phyloP scores from a whole-genome alignment of 75 land plant genomes.

The Larix kaempferi region DNA sequence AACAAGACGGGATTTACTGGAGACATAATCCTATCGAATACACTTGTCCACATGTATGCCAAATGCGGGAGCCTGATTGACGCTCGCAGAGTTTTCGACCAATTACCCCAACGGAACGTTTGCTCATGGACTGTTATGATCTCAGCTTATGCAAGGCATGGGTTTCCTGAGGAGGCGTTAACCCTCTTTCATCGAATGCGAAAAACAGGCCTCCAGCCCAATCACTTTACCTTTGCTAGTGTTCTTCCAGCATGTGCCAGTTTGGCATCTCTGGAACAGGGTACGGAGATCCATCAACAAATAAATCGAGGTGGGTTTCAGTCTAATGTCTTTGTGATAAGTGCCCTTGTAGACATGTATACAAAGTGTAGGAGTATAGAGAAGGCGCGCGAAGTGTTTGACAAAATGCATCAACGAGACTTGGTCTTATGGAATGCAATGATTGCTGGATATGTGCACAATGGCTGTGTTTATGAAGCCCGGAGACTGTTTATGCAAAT shows the following conservation, averaged over 20 bases:
- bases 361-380: constrained; percentile 9
- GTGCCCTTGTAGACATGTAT: constrained; percentile 45
- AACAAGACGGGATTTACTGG: too few species aligned
- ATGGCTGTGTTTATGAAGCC: background rate
- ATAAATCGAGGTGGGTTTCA: constrained; percentile 27
- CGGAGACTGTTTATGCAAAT: background rate
- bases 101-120: constrained; percentile 3
- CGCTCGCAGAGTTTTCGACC: constrained; percentile 9
- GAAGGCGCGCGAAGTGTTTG: background rate
- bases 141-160: constrained; percentile 29
- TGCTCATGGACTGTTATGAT: constrained; percentile 27
- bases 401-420: background rate
- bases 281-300: constrained; percentile 17
- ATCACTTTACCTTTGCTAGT: constrained; percentile 42
- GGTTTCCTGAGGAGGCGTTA: constrained; percentile 20
- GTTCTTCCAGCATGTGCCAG: constrained; percentile 32
- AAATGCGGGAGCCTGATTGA: constrained; percentile 14
- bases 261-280: constrained; percentile 8
- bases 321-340: constrained; percentile 12
- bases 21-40: background rate
- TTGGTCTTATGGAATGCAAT: background rate
- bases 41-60: background rate
- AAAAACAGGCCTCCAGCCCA: constrained; percentile 19
- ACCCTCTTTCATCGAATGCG: constrained; percentile 25
- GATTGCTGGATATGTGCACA: background rate